Base-by-base conservation (phyloP, 2,329 filamentous ascomycete genomes). In the Pleomassaria siparia region DNA sequence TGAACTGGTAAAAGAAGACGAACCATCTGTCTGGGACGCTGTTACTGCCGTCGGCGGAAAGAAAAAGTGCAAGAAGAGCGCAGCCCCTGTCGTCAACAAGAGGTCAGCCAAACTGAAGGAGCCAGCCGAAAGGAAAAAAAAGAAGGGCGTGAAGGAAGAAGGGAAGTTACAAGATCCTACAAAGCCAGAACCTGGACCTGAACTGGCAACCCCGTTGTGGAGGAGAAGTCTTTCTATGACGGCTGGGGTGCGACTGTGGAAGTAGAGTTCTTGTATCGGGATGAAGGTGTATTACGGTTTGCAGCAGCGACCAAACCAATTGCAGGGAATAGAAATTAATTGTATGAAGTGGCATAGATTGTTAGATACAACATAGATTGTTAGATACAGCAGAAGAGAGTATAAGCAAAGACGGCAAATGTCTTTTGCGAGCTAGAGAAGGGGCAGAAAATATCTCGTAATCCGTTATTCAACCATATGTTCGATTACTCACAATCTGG, bases 1-100 rank as follows among this genome's bases (percentile, higher is more conserved):
- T 3, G 64, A 66, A 30, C 58, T 58, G 25, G 53, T 44, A 10
- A 64, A 65, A 45, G 64, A 67, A 21, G 63, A 65, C 2, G 62
- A 64, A 41, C 60, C 67, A 67, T 54, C 63, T 6, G 41, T 16
- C 10, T 66, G 55, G 51, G 57, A 52, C 16, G 37, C 39, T 9
- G 46, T 46, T 41, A 21, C 40, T 18, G 47, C 54, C 37, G 21
- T 40, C 11, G 53, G 29, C 11, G 59, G 54, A 30, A 65, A 63
- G 53, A 54, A 43, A 44, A 69, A 40, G 20, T 5, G 39, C 18
- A 41, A 5, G 29, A 28, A 21, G 39, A 41, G 8, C 24, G 20
- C 18, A 13, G 25, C 20, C 20, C 16, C 8, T 22, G 36, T 26
- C 22, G 32, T 22, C 6, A 32, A 18, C 20, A 7, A 6, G 18